Evolutionary conservation across 1,139 yeast genomes (phyloP).

Genomic region (Meyerozyma athensensis): DNA sequence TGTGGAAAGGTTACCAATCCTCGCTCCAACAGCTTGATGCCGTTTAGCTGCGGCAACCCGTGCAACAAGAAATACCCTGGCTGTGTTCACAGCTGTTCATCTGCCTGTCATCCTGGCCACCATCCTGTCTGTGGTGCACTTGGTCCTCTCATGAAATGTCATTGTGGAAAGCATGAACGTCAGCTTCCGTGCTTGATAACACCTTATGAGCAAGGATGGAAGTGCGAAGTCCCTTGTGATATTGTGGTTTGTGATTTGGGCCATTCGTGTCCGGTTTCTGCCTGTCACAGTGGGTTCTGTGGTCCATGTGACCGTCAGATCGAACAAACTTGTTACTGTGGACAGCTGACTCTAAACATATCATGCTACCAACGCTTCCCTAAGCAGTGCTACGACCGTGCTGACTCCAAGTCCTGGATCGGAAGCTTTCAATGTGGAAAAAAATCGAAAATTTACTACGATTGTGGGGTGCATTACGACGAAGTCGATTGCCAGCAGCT

Average conservation of each 20-base stretch:
- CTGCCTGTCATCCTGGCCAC: slow-evolving; percentile 85
- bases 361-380: slow-evolving; percentile 47
- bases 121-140: slow-evolving; percentile 79
- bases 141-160: slow-evolving; percentile 66
- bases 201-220: slow-evolving; percentile 65
- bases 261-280: slow-evolving; percentile 49
- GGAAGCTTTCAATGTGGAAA: slow-evolving; percentile 62
- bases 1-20: slow-evolving; percentile 80
- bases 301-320: slow-evolving; percentile 53
- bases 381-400: slow-evolving; percentile 19
- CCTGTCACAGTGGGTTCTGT: slow-evolving; percentile 76
- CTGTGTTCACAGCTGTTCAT: slow-evolving; percentile 74
- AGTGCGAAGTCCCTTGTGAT: slow-evolving; percentile 59
- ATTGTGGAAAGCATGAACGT: slow-evolving; percentile 64
- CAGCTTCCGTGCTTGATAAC: slow-evolving; percentile 74
- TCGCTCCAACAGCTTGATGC: slow-evolving; percentile 51
- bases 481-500: slow-evolving; percentile 55
- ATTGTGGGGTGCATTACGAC: slow-evolving; percentile 68
- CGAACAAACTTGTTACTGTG: slow-evolving; percentile 68
- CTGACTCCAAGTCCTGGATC: slow-evolving; percentile 36
- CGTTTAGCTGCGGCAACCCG: slow-evolving; percentile 88
- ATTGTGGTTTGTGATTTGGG: slow-evolving; percentile 60
- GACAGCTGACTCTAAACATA: slow-evolving; percentile 42
- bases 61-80: slow-evolving; percentile 53
- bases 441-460: slow-evolving; percentile 46